Evolutionary conservation across 139 green algal species (phyloP), one percentile per base, ranked within the genome.

Genomic region (Chlamydomonas schloesseri): DNA sequence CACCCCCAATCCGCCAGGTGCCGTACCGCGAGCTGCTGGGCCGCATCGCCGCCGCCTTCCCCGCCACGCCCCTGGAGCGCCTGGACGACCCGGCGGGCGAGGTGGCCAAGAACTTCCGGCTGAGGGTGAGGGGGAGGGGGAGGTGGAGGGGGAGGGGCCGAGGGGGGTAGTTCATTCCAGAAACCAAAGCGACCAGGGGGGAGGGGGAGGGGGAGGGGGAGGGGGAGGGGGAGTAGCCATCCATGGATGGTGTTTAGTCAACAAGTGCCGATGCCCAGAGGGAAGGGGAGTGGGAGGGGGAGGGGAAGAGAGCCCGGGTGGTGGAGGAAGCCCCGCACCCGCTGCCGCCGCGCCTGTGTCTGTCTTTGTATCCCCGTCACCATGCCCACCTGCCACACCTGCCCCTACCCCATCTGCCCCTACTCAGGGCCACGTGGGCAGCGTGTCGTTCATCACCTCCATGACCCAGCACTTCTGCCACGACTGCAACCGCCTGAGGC

Each of bases 401-500:
- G 2, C 24, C 9, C 26, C 60, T 31, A 31, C 26, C 60, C 60
- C 2, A 17, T 24, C 60, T 29, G 3, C 11, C 23, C 37, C 71
- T 37, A 28, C 74, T 1, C 89, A 91, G 3, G 96, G 95, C 36
- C 93, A 94, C 88, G 62, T 26, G 0, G 98, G 98, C 87, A 95
- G 62, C 26, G 95, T 99, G 29, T 97, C 91, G 28, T 99, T 99
- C 89, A 93, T 99, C 53, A 99, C 97, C 28, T 97, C 92, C 57
- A 99, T 99, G 98, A 99, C 97, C 13, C 90, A 96, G 26, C 91
- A 96, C 47, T 99, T 99, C 88, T 99, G 98, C 90, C 84, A 88
- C 55, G 96, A 98, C 85, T 99, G 96, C 93, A 98, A 97, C 89
- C 89, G 96, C 60, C 74, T 99, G 77, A 91, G 98, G 3, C 87